Evolutionary conservation across 495 filamentous ascomycete species (phyloP), one percentile per base, ranked within the genome.

Genomic region (Lepidopterella palustris): DNA sequence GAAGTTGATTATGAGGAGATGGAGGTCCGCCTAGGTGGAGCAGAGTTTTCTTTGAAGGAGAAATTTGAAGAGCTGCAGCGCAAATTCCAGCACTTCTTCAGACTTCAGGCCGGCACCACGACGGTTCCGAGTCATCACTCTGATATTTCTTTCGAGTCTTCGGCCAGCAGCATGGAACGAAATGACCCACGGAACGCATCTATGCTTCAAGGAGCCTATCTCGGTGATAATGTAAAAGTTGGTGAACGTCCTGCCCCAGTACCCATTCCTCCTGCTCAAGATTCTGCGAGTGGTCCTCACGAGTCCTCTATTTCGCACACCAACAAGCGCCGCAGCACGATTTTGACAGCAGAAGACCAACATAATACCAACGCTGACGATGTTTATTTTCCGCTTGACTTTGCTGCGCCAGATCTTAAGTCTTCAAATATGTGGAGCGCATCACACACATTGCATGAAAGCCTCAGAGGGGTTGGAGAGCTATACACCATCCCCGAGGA

Each of bases 1-100:
- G 60, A 67, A 49, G 50, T 57, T n/a, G 61, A 67, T 26, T 68
- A 70, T 50, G 61, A 70, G 31, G 28, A 55, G 18, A 26, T 59
- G 3, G 68, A 70, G 21, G 29, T 63, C 5, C 28, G 53, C 21
- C 54, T 66, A 1, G 62, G 66, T 27, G 59, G 29, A 1, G 21
- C 40, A 1, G 68, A 70, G 31, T 61, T 32, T 27, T 47, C 50
- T 0, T 39, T 70, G 40, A 45, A 61, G 45, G 53, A 57, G 25
- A 45, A 68, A 29, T 64, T 65, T 20, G 47, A 49, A 8, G 15
- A 32, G 3, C 32, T 70, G 13, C 55, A 62, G 26, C 5, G 23
- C 25, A 59, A 49, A 4, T 65, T 40, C 35, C 29, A 58, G 20
- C 53, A 53, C 11, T 65, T 65, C 50, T 65, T 65, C 29, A 61